A percentile compares a stretch with the other conserved stretches of the same genome.
Evolutionary conservation across 768 basidiomycete genomes (phyloP).

Genomic region (Wakefieldia striispora): DNA sequence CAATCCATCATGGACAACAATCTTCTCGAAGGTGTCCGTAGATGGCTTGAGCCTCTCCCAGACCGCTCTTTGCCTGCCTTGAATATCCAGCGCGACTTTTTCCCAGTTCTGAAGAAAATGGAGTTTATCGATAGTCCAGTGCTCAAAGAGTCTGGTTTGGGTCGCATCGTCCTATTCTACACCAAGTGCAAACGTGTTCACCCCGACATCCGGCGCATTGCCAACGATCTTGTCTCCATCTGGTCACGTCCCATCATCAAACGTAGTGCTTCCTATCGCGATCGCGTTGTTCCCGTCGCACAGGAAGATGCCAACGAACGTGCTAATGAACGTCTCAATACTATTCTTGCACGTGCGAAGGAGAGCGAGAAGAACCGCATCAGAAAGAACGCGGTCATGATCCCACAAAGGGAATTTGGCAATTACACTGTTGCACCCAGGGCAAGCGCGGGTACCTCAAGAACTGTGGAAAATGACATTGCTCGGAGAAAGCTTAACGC

Average conservation of each 20-base stretch:
- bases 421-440: slow-evolving; percentile 80
- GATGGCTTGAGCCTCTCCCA: slow-evolving; percentile 93
- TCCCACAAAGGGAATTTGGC: slow-evolving; percentile 73
- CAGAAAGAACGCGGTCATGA: slow-evolving; percentile 78
- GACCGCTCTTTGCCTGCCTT: slow-evolving; percentile 91
- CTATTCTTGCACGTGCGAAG: slow-evolving; percentile 66
- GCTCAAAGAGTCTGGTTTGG: slow-evolving; percentile 88
- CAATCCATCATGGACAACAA: slow-evolving; percentile 96
- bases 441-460: slow-evolving; percentile 49
- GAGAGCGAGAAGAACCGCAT: slow-evolving; percentile 67
- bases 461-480: slow-evolving; percentile 72
- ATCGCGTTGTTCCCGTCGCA: slow-evolving; percentile 64
- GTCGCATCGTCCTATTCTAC: slow-evolving; percentile 91
- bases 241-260: slow-evolving; percentile 95
- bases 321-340: slow-evolving; percentile 55
- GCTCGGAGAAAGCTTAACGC: slow-evolving; percentile 72
- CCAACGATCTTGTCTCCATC: slow-evolving; percentile 75
- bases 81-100: slow-evolving; percentile 93
- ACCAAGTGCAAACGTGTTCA: slow-evolving; percentile 92
- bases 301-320: slow-evolving; percentile 39
- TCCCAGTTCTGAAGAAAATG: slow-evolving; percentile 82
- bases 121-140: slow-evolving; percentile 87
- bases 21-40: slow-evolving; percentile 81
- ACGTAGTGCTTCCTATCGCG: slow-evolving; percentile 77
- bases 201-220: slow-evolving; percentile 74